These are phyloP conservation scores for Colletotrichum tropicicola DNA, from an alignment of 2,329 filamentous ascomycete species.

Conservation along the genomic window DNA sequence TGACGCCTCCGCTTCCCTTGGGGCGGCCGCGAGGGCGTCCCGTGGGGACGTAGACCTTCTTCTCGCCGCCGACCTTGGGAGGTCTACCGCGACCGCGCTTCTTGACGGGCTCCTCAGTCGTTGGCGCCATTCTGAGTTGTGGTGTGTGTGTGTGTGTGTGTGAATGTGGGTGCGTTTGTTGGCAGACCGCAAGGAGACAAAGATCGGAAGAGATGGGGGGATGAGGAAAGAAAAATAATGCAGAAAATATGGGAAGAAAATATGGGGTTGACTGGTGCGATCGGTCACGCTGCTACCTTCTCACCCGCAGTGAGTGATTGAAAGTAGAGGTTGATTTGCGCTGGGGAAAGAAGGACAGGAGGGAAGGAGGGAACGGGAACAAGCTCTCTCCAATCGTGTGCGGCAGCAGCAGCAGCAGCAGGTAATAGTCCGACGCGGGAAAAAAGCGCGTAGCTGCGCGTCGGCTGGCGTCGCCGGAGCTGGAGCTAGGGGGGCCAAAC, in stretches of 20 bases:
- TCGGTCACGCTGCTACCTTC: neutral
- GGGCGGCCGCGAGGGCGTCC: conserved; percentile 60
- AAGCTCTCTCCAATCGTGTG: neutral
- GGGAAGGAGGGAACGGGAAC: neutral
- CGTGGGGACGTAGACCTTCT: conserved; percentile 46
- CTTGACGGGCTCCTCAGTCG: conserved; percentile 21
- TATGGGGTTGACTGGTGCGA: neutral
- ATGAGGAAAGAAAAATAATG: neutral
- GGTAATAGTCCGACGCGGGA: neutral
- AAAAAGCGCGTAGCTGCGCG: conserved; percentile 7
- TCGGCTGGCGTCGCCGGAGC: neutral
- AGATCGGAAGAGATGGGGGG: neutral
- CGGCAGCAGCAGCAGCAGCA: neutral
- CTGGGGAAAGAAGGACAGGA: neutral
- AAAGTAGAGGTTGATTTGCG: neutral
- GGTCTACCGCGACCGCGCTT: conserved; percentile 49
- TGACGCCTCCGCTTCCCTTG: conserved; percentile 48
- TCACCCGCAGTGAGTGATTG: neutral
- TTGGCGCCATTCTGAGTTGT: conserved; percentile 31
- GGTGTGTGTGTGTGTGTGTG: neutral
- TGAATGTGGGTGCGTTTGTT: neutral
- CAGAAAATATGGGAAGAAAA: neutral
- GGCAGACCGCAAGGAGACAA: neutral
- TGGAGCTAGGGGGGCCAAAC: neutral
- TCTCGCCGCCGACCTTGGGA: conserved; percentile 49